phyloP scores from a whole-genome alignment of 768 basidiomycete genomes.

The Pleurotus tuoliensis region DNA sequence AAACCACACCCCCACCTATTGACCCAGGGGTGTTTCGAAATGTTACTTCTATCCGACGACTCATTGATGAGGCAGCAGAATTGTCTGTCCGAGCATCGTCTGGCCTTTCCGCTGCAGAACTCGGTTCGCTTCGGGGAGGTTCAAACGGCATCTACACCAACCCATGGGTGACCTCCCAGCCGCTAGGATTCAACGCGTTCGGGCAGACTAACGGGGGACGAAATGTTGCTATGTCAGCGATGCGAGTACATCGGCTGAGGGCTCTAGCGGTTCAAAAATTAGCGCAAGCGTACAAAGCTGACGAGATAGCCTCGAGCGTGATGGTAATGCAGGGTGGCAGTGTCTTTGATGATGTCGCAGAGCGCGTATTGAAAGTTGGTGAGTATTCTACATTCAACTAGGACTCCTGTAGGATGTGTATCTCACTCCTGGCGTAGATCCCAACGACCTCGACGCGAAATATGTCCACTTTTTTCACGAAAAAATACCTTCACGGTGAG shows the following conservation, averaged over 20 bases:
- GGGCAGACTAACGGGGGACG: slow-evolving; percentile 54
- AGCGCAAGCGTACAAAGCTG: slow-evolving; percentile 79
- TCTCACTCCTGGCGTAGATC: slow-evolving; percentile 43
- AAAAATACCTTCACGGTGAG: slow-evolving; percentile 88
- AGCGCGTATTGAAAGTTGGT: slow-evolving; percentile 71
- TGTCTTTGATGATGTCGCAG: slow-evolving; percentile 90
- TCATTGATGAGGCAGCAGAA: slow-evolving; percentile 89
- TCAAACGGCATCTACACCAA: slow-evolving; percentile 33
- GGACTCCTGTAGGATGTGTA: not conserved
- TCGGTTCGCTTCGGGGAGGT: slow-evolving; percentile 58
- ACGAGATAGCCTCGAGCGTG: slow-evolving; percentile 90
- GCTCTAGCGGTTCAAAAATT: slow-evolving; percentile 84
- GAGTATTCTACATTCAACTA: slow-evolving; percentile 11
- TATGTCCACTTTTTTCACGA: slow-evolving; percentile 95
- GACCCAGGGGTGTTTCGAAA: slow-evolving; percentile 85
- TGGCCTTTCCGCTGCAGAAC: slow-evolving; percentile 71
- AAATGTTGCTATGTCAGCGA: slow-evolving; percentile 80
- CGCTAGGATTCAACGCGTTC: slow-evolving; percentile 57
- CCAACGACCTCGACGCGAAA: slow-evolving; percentile 71
- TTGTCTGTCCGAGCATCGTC: slow-evolving; percentile 85
- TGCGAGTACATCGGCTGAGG: slow-evolving; percentile 75
- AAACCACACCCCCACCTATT: slow-evolving; percentile 79
- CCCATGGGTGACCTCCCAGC: slow-evolving; percentile 63
- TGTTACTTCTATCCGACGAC: slow-evolving; percentile 67
- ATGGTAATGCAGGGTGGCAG: slow-evolving; percentile 96